A percentile compares a stretch with the other conserved stretches of the same genome.
Conservation (phyloP, 108 stramenopile genomes). For the Skeletonema marinoi region DNA sequence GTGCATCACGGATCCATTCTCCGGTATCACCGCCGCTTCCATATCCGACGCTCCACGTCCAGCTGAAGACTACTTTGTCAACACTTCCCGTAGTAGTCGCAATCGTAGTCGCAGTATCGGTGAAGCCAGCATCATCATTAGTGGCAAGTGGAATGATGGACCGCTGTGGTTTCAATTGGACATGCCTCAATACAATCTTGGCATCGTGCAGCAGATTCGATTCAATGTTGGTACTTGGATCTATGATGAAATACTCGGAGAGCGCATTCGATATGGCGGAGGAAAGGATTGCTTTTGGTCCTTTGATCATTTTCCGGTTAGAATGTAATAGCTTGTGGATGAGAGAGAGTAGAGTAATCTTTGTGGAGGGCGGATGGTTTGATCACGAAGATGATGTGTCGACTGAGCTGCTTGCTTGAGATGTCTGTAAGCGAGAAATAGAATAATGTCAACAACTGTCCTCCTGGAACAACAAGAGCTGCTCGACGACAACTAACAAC, state of each 20-base stretch:
- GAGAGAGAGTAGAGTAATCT: too few relatives aligned
- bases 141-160: conserved; percentile 2
- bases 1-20: conserved; percentile 41
- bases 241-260: conserved; percentile 37
- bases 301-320: conserved; percentile 29
- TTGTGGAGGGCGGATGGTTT: too few relatives aligned
- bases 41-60: conserved; percentile 28
- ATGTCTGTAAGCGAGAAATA: too few relatives aligned
- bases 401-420: too few relatives aligned
- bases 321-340: too few relatives aligned
- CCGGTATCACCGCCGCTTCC: background rate
- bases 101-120: conserved; percentile 8
- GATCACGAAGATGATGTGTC: too few relatives aligned
- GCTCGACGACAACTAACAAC: too few relatives aligned
- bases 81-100: conserved; percentile 27
- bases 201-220: conserved; percentile 43
- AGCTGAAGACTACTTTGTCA: conserved; percentile 27
- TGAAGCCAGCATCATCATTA: too few relatives aligned
- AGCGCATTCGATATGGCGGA: conserved; percentile 49
- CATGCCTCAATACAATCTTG: conserved; percentile 33
- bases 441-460: too few relatives aligned
- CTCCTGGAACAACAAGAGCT: too few relatives aligned
- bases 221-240: conserved; percentile 25
- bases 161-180: conserved; percentile 19
- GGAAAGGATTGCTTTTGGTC: conserved; percentile 46